Evolutionary conservation across 805 yeast genomes (phyloP).

Genomic region (Kockiozyma suomiensis): DNA sequence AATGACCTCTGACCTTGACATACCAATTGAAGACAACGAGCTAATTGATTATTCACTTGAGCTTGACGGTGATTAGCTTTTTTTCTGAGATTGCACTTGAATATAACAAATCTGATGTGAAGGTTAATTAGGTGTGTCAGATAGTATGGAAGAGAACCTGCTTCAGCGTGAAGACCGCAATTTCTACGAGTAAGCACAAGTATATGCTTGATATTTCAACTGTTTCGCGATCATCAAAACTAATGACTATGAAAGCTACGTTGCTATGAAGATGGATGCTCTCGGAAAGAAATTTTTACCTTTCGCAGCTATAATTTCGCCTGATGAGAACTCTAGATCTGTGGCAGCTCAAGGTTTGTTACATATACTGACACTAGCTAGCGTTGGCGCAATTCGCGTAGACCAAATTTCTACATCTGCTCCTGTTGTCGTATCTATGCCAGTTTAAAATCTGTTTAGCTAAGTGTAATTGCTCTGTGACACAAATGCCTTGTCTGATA

Average conservation of each 20-base stretch:
- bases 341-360: conserved; percentile 26
- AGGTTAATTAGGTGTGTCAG: not conserved
- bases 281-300: not conserved
- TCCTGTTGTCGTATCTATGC: not conserved
- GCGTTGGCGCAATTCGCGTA: conserved; percentile 15
- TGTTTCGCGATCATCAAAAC: not conserved
- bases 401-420: conserved; percentile 7
- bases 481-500: no score
- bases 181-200: conserved; percentile 22
- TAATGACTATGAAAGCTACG: conserved; percentile 7
- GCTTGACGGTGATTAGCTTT: not conserved
- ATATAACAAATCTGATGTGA: no score
- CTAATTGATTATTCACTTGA: not conserved
- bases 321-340: not conserved
- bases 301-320: conserved; percentile 16
- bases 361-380: conserved; percentile 19
- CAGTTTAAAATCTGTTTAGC: not conserved
- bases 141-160: not conserved
- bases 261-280: conserved; percentile 15
- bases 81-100: no score
- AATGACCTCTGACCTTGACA: conserved; percentile 3
- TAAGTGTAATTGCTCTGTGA: not conserved
- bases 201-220: no score
- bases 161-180: conserved; percentile 26
- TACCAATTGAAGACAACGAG: not conserved